These are phyloP conservation scores for Tothia fuscella DNA, from an alignment of 2,329 filamentous ascomycete species.

Conservation along the genomic window DNA sequence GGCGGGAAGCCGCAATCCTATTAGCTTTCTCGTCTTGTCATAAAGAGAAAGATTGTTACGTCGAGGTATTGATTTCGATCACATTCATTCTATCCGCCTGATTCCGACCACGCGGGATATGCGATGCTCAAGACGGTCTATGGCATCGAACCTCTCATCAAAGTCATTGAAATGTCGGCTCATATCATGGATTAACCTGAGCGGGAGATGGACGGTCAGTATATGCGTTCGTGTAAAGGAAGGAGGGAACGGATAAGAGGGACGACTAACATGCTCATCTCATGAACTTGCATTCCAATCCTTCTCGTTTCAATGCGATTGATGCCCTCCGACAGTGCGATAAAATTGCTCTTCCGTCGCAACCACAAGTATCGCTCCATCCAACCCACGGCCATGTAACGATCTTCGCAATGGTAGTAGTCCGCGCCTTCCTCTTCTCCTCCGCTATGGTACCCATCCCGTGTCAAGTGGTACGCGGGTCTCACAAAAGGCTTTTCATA, in stretches of 20 bases:
- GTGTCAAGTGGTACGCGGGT: conserved; percentile 9
- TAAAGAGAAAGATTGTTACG: no score
- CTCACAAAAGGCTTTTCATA: conserved; percentile 29
- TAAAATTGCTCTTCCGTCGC: conserved; percentile 23
- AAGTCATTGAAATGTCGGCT: conserved; percentile 17
- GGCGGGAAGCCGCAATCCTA: no score
- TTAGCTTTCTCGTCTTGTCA: no score
- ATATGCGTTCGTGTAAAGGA: no score
- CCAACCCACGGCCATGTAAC: conserved; percentile 25
- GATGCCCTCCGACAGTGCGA: conserved; percentile 24
- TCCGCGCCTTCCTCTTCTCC: conserved; percentile 21
- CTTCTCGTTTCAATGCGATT: conserved; percentile 27
- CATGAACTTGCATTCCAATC: conserved; percentile 24
- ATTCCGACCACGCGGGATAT: conserved; percentile 20
- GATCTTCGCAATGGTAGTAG: conserved; percentile 18
- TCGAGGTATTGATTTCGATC: no score
- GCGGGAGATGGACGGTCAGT: background rate
- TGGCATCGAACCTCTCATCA: conserved; percentile 18
- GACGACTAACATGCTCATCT: conserved; percentile 18
- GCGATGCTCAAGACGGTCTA: conserved; percentile 4
- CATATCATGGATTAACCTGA: conserved; percentile 13
- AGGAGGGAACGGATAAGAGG: background rate
- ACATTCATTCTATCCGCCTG: conserved; percentile 17
- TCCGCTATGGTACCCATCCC: conserved; percentile 13
- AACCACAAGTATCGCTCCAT: conserved; percentile 27